Conservation (phyloP, 2,329 filamentous ascomycete genomes). For the Fusarium coffeatum region DNA sequence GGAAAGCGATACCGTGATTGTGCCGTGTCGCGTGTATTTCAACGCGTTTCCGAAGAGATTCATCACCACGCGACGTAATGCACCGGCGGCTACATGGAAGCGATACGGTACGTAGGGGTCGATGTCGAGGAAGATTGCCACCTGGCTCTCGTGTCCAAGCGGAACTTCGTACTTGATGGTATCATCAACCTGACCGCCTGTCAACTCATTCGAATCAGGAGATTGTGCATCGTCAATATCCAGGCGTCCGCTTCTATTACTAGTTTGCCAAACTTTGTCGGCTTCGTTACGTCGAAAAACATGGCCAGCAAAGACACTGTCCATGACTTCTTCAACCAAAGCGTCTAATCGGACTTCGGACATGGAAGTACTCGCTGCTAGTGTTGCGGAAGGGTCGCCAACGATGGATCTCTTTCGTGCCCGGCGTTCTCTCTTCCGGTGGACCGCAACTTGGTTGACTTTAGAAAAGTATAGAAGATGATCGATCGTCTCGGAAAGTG, state of each 20-base stretch:
- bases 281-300: conserved; percentile 32
- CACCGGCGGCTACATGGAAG: conserved; percentile 66
- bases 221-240: background rate
- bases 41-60: conserved; percentile 72
- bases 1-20: conserved; percentile 47
- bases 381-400: conserved; percentile 4
- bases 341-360: conserved; percentile 30
- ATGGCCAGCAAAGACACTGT: conserved; percentile 41
- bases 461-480: conserved; percentile 66
- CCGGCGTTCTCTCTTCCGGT: conserved; percentile 24
- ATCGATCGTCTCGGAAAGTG: conserved; percentile 65
- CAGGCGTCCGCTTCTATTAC: background rate
- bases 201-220: background rate
- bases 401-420: conserved; percentile 17
- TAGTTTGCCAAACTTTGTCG: conserved; percentile 26
- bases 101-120: conserved; percentile 60
- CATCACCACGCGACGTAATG: conserved; percentile 66
- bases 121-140: conserved; percentile 52
- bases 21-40: conserved; percentile 64
- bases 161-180: conserved; percentile 10
- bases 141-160: conserved; percentile 30
- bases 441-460: conserved; percentile 56
- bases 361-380: conserved; percentile 1
- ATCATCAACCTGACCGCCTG: conserved; percentile 2
- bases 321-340: conserved; percentile 40